phyloP scores from a whole-genome alignment of 1,284 basidiomycete species.

The Gymnopus androsaceus region DNA sequence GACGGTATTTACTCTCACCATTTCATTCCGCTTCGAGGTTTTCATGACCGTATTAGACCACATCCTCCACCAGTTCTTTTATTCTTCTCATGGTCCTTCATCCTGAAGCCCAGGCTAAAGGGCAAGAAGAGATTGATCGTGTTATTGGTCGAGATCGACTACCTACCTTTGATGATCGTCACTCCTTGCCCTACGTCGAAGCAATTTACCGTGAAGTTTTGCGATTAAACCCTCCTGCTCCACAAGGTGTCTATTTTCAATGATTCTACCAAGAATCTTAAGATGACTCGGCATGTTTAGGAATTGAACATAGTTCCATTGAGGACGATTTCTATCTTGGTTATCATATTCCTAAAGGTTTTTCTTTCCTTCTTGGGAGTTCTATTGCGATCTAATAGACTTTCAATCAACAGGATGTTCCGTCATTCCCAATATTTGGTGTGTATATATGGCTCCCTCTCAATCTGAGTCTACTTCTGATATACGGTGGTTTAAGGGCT shows the following conservation, averaged over 20 bases:
- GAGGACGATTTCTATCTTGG: conserved; percentile 9
- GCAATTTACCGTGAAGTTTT: conserved; percentile 46
- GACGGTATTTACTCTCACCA: conserved; percentile 23
- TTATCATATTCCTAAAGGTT: conserved; percentile 12
- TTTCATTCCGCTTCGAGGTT: no score
- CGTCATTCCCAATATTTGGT: conserved; percentile 11
- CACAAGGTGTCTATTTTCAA: background rate
- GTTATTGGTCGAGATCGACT: conserved; percentile 51
- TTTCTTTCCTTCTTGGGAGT: background rate
- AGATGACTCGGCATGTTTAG: background rate
- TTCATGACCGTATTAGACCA: conserved; percentile 23
- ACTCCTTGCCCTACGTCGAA: conserved; percentile 49
- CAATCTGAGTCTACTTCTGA: background rate
- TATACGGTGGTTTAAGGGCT: background rate
- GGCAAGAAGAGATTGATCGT: conserved; percentile 54
- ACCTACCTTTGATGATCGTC: conserved; percentile 51
- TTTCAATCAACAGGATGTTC: background rate
- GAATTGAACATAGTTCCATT: background rate
- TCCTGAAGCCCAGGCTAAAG: conserved; percentile 43
- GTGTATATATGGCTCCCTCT: background rate
- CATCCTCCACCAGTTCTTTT: conserved; percentile 40
- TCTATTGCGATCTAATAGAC: background rate
- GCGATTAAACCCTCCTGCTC: conserved; percentile 28
- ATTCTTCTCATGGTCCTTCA: conserved; percentile 44
- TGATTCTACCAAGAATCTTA: background rate